Percentiles rank a stretch among this genome's conserved stretches.
These are phyloP conservation scores for Pichia occidentalis DNA, from an alignment of 805 yeast genomes.

Conservation along the genomic window DNA sequence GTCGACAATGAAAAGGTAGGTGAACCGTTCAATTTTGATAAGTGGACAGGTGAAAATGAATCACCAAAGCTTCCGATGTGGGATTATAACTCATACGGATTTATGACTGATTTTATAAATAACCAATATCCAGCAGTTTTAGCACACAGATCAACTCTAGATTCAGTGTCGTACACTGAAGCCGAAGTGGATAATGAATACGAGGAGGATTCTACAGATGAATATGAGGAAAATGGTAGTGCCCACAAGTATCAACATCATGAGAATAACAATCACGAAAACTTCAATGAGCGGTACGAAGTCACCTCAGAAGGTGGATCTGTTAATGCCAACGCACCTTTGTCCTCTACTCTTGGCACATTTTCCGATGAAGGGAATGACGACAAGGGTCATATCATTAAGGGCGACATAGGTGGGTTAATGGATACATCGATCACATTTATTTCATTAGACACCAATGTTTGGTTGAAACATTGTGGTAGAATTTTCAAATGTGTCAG, in stretches of 20 bases:
- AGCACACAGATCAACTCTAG: conserved; percentile 11
- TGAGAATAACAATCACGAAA: conserved; percentile 18
- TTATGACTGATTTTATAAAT: conserved; percentile 28
- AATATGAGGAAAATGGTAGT: conserved; percentile 16
- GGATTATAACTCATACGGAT: conserved; percentile 27
- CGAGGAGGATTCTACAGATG: conserved; percentile 14
- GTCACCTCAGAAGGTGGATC: conserved; percentile 7
- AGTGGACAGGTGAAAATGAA: conserved; percentile 18
- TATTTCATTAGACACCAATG: conserved; percentile 67
- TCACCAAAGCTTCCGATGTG: conserved; percentile 24
- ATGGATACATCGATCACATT: conserved; percentile 53
- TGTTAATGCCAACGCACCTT: conserved; percentile 7
- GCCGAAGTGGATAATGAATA: conserved; percentile 32
- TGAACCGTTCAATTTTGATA: conserved; percentile 3
- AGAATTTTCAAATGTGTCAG: conserved; percentile 63
- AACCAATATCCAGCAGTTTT: conserved; percentile 20
- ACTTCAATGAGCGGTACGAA: conserved; percentile 4
- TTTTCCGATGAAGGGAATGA: conserved; percentile 8
- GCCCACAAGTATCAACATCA: too few relatives aligned
- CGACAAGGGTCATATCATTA: conserved; percentile 12
- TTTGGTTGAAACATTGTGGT: conserved; percentile 79
- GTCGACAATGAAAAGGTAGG: not conserved
- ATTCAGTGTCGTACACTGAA: conserved; percentile 17
- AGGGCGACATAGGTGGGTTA: conserved; percentile 49
- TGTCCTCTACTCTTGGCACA: not conserved